Conservation (phyloP, 2,329 filamentous ascomycete genomes). For the Chaetomiaceae sp. region DNA sequence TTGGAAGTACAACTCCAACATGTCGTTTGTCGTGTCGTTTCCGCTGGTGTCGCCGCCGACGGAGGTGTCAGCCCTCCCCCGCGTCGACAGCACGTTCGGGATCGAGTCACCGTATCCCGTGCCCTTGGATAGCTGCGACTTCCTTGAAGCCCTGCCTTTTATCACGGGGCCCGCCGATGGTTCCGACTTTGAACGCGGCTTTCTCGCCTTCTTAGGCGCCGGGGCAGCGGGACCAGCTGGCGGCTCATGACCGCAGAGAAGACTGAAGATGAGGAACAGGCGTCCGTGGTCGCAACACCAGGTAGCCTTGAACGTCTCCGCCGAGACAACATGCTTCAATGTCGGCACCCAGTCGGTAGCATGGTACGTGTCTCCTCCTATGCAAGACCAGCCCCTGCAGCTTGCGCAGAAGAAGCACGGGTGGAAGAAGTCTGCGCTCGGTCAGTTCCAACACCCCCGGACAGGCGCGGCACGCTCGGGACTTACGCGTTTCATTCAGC, state of each 20-base stretch:
- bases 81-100: no score
- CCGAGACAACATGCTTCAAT: not conserved
- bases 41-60: no score
- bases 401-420: slow-evolving; percentile 11
- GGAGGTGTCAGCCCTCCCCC: no score
- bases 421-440: slow-evolving; percentile 14
- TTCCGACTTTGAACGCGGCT: not conserved
- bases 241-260: slow-evolving; percentile 23
- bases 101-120: slow-evolving; percentile 19
- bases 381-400: slow-evolving; percentile 20
- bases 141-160: not conserved
- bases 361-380: slow-evolving; percentile 1
- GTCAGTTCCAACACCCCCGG: slow-evolving; percentile 2
- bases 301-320: slow-evolving; percentile 12
- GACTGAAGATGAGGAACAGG: slow-evolving; percentile 25
- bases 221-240: not conserved
- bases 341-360: not conserved
- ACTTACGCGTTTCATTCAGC: slow-evolving; percentile 2
- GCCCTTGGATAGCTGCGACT: slow-evolving; percentile 20
- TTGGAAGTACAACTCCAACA: slow-evolving; percentile 16
- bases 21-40: not conserved
- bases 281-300: slow-evolving; percentile 28
- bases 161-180: not conserved
- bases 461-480: no score
- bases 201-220: not conserved